Evolutionary conservation across 345 rosid genomes (phyloP).

Genomic region (rapeseed (Brassica napus)): Da-Ae NC_063450.1:50400501-50401000

Average conservation of each 20-base stretch:
- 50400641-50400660: slow-evolving; percentile 89
- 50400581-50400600: slow-evolving; percentile 43
- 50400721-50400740: slow-evolving; percentile 79
- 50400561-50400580: slow-evolving; percentile 16
- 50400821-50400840: slow-evolving; percentile 6
- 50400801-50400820: slow-evolving; percentile 16
- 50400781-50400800: slow-evolving; percentile 70
- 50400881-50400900: slow-evolving; percentile 84
- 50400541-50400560: neutral
- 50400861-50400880: slow-evolving; percentile 32
- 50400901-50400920: slow-evolving; percentile 97
- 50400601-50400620: slow-evolving; percentile 73
- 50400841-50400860: neutral
- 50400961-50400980: slow-evolving; percentile 71
- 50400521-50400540: slow-evolving; percentile 14
- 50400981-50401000: slow-evolving; percentile 14
- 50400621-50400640: slow-evolving; percentile 90
- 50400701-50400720: slow-evolving; percentile 95
- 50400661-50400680: slow-evolving; percentile 81
- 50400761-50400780: slow-evolving; percentile 88
- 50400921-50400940: slow-evolving; percentile 96
- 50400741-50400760: slow-evolving; percentile 54
- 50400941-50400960: slow-evolving; percentile 90
- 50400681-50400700: slow-evolving; percentile 93
- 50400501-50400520: slow-evolving; percentile 61